Percentiles rank a stretch among this genome's conserved stretches.
These are phyloP conservation scores for Graphiopsis chlorocephala DNA, from an alignment of 2,329 filamentous ascomycete species.

Conservation along the genomic window DNA sequence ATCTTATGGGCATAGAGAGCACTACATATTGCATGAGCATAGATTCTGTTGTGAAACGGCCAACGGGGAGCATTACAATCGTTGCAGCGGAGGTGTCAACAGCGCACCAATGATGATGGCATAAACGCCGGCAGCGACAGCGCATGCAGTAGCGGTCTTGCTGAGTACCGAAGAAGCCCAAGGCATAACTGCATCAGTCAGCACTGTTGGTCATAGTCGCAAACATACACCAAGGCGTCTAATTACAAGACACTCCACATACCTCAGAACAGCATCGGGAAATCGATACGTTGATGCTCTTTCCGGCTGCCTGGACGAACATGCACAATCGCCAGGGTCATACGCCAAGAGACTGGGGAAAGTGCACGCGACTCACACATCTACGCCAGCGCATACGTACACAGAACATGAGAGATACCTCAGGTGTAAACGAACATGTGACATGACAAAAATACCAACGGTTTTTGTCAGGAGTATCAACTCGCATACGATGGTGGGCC, in stretches of 20 bases:
- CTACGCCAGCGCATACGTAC: neutral
- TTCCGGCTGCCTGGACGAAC: conserved; percentile 2
- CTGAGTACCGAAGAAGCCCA: conserved; percentile 7
- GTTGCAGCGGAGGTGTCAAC: conserved; percentile 69
- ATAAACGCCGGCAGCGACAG: conserved; percentile 28
- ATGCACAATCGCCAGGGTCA: neutral
- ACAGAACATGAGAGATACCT: neutral
- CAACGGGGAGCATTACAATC: conserved; percentile 63
- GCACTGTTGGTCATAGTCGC: neutral
- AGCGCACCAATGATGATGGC: conserved; percentile 29
- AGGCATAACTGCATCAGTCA: neutral
- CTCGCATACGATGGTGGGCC: neutral
- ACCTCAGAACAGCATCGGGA: conserved; percentile 1
- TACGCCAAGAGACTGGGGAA: conserved; percentile 3
- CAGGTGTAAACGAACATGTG: neutral
- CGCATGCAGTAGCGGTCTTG: conserved; percentile 6
- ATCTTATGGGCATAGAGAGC: conserved; percentile 81
- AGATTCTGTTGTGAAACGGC: too few species aligned
- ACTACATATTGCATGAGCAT: conserved; percentile 46
- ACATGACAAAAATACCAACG: neutral
- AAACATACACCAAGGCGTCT: neutral
- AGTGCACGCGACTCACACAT: conserved; percentile 1
- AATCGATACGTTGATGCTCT: neutral
- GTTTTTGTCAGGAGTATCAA: neutral
- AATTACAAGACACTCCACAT: neutral